Evolutionary conservation across 805 yeast genomes (phyloP).

Genomic region (Starmera caribaea): DNA sequence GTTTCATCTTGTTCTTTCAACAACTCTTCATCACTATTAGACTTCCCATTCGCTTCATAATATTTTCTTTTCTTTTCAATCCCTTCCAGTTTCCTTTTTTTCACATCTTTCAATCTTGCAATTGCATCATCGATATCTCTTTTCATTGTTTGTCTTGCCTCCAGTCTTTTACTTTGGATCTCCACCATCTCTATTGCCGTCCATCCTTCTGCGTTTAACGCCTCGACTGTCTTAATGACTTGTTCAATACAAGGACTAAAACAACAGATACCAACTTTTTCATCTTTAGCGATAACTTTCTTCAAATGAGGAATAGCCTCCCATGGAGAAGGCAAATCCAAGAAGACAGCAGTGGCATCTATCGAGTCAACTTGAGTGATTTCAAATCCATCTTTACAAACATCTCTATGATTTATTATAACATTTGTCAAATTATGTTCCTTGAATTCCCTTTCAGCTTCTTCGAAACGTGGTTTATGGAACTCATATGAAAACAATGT

Average conservation of each 20-base stretch:
- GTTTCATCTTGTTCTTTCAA: conserved; percentile 15
- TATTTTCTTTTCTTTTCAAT: conserved; percentile 40
- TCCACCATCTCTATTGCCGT: conserved; percentile 85
- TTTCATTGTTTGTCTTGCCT: conserved; percentile 83
- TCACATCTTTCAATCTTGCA: conserved; percentile 70
- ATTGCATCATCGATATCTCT: conserved; percentile 74
- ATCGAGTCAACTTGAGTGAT: conserved; percentile 29
- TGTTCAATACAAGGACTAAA: conserved; percentile 98
- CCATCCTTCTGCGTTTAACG: conserved; percentile 74
- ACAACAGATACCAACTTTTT: conserved; percentile 73
- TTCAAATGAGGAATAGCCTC: conserved; percentile 72
- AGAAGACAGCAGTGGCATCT: conserved; percentile 68
- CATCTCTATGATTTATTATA: conserved; percentile 83
- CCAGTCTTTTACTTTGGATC: conserved; percentile 77
- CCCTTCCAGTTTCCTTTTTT: conserved; percentile 57
- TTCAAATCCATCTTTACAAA: conserved; percentile 78
- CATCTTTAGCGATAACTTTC: conserved; percentile 41
- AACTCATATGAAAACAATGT: conserved; percentile 80
- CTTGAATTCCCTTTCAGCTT: conserved; percentile 69
- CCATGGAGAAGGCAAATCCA: conserved; percentile 97
- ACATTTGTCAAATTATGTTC: conserved; percentile 61
- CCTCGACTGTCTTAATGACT: conserved; percentile 77
- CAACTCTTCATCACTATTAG: conserved; percentile 13
- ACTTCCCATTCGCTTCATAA: conserved; percentile 15
- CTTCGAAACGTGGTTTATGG: conserved; percentile 73